A percentile compares a stretch with the other conserved stretches of the same genome.
Conservation (phyloP, 2,329 filamentous ascomycete genomes). For the Chaetoscypha palmicola region DNA sequence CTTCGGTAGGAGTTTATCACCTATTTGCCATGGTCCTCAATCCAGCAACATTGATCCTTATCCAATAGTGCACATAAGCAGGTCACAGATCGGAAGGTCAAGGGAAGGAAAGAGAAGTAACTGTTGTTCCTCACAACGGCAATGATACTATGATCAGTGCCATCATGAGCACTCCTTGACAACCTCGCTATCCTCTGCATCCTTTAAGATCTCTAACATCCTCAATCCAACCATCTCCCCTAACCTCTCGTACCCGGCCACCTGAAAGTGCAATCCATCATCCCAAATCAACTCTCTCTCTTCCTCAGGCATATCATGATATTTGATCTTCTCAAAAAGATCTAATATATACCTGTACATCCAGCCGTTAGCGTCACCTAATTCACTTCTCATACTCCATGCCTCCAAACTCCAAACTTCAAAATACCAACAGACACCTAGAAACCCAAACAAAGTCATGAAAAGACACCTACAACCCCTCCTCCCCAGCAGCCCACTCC, state of each 20-base stretch:
- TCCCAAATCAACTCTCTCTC: slow-evolving; percentile 50
- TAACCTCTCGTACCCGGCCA: slow-evolving; percentile 54
- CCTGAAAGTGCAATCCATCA: slow-evolving; percentile 53
- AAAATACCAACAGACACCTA: background rate
- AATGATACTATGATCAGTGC: too few relatives aligned
- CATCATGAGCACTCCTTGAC: too few relatives aligned
- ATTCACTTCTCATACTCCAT: background rate
- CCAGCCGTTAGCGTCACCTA: background rate
- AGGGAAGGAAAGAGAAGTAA: too few relatives aligned
- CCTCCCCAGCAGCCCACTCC: slow-evolving; percentile 3
- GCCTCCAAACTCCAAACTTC: too few relatives aligned
- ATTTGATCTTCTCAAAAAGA: slow-evolving; percentile 47
- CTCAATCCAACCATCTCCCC: slow-evolving; percentile 48
- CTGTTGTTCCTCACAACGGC: too few relatives aligned
- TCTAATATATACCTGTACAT: slow-evolving; percentile 39
- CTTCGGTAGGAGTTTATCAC: too few relatives aligned
- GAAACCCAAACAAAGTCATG: background rate
- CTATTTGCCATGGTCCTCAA: too few relatives aligned
- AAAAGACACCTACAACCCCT: slow-evolving; percentile 13
- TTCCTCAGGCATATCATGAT: slow-evolving; percentile 39
- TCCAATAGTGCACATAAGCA: too few relatives aligned
- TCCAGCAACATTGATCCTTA: too few relatives aligned
- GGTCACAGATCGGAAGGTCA: too few relatives aligned
- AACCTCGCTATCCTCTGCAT: background rate
- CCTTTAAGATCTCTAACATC: slow-evolving; percentile 41